These are phyloP conservation scores for Monosporozyma unispora DNA, from an alignment of 805 yeast species.

Conservation along the genomic window DNA sequence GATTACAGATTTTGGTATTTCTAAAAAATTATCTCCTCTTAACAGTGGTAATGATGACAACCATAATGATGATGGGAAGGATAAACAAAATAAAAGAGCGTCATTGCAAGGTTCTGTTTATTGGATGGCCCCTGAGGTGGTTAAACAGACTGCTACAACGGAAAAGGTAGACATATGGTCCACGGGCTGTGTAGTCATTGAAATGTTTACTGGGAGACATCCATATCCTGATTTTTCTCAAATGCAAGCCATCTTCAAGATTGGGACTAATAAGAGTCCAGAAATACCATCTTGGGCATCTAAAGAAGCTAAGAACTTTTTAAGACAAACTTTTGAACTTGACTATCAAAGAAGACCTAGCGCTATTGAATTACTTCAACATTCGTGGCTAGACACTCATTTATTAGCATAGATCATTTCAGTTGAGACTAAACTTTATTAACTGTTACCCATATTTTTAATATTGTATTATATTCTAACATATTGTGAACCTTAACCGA, in stretches of 20 bases:
- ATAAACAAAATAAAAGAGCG: slow-evolving; percentile 40
- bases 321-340: slow-evolving; percentile 58
- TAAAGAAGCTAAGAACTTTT: slow-evolving; percentile 56
- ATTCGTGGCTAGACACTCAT: slow-evolving; percentile 31
- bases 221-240: slow-evolving; percentile 93
- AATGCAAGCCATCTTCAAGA: slow-evolving; percentile 93
- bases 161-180: slow-evolving; percentile 96
- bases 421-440: no score
- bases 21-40: slow-evolving; percentile 55
- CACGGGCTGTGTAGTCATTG: slow-evolving; percentile 86
- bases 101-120: slow-evolving; percentile 91
- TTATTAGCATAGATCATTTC: slow-evolving; percentile 1
- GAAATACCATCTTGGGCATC: slow-evolving; percentile 69
- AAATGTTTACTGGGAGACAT: slow-evolving; percentile 92
- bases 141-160: slow-evolving; percentile 84
- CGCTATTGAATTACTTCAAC: slow-evolving; percentile 59
- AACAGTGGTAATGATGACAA: slow-evolving; percentile 18
- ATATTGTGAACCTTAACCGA: no score
- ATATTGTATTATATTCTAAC: no score
- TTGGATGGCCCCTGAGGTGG: slow-evolving; percentile 99
- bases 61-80: slow-evolving; percentile 24
- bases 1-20: slow-evolving; percentile 81
- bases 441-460: no score
- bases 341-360: slow-evolving; percentile 68
- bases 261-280: slow-evolving; percentile 81